A percentile compares a stretch with the other conserved stretches of the same genome.
phyloP scores from a whole-genome alignment of 2,329 filamentous ascomycete species.

The Coniella lustricola region DNA sequence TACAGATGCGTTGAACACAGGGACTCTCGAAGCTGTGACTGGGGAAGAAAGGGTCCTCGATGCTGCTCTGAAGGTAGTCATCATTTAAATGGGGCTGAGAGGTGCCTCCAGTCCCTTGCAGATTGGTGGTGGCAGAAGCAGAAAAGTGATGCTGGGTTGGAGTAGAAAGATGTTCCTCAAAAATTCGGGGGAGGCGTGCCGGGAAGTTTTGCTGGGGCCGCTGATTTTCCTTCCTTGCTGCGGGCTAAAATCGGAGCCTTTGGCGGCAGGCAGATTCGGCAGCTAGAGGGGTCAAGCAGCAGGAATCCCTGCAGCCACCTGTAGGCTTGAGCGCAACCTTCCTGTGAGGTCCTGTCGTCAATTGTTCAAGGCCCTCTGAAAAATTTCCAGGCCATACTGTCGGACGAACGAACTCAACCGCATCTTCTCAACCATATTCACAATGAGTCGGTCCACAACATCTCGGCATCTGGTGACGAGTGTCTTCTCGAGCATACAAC shows the following conservation, averaged over 20 bases:
- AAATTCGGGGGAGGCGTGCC: constrained; percentile 10
- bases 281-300: constrained; percentile 5
- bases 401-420: constrained; percentile 19
- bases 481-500: constrained; percentile 27
- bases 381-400: constrained; percentile 2
- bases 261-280: constrained; percentile 9
- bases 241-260: constrained; percentile 13
- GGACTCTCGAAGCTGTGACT: constrained; percentile 34
- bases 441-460: constrained; percentile 38
- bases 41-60: constrained; percentile 37
- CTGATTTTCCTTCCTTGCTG: background rate
- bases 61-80: constrained; percentile 37
- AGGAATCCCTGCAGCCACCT: constrained; percentile 4
- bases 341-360: background rate
- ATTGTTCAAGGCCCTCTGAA: background rate
- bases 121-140: constrained; percentile 2
- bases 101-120: constrained; percentile 5
- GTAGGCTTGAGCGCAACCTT: background rate
- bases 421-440: constrained; percentile 16
- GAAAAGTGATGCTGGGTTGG: background rate
- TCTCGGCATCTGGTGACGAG: constrained; percentile 37
- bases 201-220: constrained; percentile 12
- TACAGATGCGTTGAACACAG: constrained; percentile 27
- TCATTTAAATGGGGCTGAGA: constrained; percentile 25
- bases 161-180: constrained; percentile 3